These are phyloP conservation scores for Gentiana dahurica DNA, from an alignment of 257 asterid species.

Conservation along the genomic window DNA sequence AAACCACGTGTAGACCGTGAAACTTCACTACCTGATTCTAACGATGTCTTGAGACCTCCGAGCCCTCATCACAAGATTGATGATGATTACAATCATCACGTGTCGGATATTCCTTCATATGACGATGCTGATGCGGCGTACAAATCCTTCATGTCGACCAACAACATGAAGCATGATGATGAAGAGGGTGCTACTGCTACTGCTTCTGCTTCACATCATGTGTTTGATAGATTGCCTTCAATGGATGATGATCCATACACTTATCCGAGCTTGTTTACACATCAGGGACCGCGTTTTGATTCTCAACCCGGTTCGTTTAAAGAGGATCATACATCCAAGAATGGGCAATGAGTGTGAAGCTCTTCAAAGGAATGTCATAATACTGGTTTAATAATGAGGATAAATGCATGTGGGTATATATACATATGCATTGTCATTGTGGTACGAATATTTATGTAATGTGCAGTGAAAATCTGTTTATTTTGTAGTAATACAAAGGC, in stretches of 20 bases:
- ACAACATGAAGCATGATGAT: not conserved
- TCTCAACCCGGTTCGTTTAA: slow-evolving; percentile 31
- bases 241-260: slow-evolving; percentile 69
- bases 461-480: no score
- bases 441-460: no score
- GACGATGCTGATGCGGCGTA: slow-evolving; percentile 15
- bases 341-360: slow-evolving; percentile 14
- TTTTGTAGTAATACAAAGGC: no score
- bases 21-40: slow-evolving; percentile 23
- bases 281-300: slow-evolving; percentile 40
- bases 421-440: no score
- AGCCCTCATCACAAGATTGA: slow-evolving; percentile 13
- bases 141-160: slow-evolving; percentile 20
- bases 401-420: no score
- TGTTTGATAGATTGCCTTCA: slow-evolving; percentile 65
- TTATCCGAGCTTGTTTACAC: slow-evolving; percentile 66
- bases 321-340: slow-evolving; percentile 27
- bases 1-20: slow-evolving; percentile 18
- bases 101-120: slow-evolving; percentile 15
- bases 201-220: slow-evolving; percentile 28
- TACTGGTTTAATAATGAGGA: not conserved
- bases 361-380: no score
- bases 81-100: slow-evolving; percentile 7
- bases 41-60: slow-evolving; percentile 21
- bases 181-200: not conserved